These are phyloP conservation scores for Carex parvula DNA, from an alignment of 176 grass and related monocot genomes.

Conservation along the genomic window DNA sequence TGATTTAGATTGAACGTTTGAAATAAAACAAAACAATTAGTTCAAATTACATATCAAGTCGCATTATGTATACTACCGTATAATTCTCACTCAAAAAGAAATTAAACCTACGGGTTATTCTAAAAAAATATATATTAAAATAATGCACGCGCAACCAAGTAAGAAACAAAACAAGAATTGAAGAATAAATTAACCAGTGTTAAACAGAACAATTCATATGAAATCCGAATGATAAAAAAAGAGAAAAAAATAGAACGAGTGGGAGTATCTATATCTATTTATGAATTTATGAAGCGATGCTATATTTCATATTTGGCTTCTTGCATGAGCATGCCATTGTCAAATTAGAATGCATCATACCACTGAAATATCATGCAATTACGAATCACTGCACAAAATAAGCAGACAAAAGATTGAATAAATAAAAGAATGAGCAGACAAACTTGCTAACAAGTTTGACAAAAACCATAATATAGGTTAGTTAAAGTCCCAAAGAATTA, in stretches of 20 bases:
- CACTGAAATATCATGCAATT: constrained; percentile 3
- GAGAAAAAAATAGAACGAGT: not conserved
- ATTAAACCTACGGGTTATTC: no score
- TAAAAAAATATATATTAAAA: not conserved
- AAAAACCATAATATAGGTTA: constrained; percentile 2
- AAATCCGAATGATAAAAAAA: constrained; percentile 1
- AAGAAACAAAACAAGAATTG: not conserved
- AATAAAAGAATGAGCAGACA: not conserved
- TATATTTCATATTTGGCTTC: no score
- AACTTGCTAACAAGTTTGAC: constrained; percentile 11
- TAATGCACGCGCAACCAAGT: not conserved
- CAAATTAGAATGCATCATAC: not conserved
- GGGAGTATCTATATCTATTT: no score
- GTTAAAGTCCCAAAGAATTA: constrained; percentile 19
- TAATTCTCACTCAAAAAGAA: no score
- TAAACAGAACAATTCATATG: not conserved
- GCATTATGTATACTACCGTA: no score
- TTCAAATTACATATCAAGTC: no score
- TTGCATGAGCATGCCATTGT: not conserved
- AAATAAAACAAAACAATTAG: no score
- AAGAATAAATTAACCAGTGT: not conserved
- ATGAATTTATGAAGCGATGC: not conserved
- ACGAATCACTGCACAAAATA: constrained; percentile 10
- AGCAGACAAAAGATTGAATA: not conserved
- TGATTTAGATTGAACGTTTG: no score